Base-by-base conservation (phyloP, 495 filamentous ascomycete genomes). In the Hypoxylon perforatum region DNA sequence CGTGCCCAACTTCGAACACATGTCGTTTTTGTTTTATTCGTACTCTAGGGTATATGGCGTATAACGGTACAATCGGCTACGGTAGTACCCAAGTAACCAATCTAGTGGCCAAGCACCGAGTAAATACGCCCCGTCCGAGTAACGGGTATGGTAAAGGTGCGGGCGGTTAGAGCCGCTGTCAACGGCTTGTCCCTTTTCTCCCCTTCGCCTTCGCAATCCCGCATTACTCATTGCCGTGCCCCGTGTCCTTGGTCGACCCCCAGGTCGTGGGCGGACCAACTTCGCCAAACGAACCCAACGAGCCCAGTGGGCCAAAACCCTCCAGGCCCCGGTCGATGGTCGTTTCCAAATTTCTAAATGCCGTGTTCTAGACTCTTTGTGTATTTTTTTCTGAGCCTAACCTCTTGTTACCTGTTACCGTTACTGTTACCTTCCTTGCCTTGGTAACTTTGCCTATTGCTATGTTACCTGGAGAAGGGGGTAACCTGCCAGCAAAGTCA, bases 101-200 rank as follows among this genome's bases (percentile, higher is more conserved):
- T 69, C 50, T 69, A 63, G 63, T 60, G 63, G 65, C 60, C 35
- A n/a, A 22, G 30, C 36, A 15, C 19, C 36, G 22, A 69, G 39
- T 28, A 58, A 60, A 55, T 11, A 50, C 14, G 60, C 64, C 64
- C 64, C 64, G 64, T 67, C 53, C 45, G 39, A 56, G 38, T 57
- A n/a, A 49, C 53, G 58, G 48, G 38, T 56, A 56, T 22, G 18
- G 10, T 6, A 19, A 21, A 62, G 25, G 28, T 22, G 61, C 48
- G 65, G 47, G 58, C 65, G 65, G 65, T 36, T 63, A 63, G 54
- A 61, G 65, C 60, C 55, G 55, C 50, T 63, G 64, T 58, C 65
- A n/a, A 58, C 54, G 63, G 63, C 57, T 46, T 57, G 51, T 57
- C 57, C 52, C 23, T 39, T 66, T 67, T 56, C 23, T 35, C 52